Base-by-base conservation (phyloP, 2,329 filamentous ascomycete genomes). In the Catunica adiposa region DNA sequence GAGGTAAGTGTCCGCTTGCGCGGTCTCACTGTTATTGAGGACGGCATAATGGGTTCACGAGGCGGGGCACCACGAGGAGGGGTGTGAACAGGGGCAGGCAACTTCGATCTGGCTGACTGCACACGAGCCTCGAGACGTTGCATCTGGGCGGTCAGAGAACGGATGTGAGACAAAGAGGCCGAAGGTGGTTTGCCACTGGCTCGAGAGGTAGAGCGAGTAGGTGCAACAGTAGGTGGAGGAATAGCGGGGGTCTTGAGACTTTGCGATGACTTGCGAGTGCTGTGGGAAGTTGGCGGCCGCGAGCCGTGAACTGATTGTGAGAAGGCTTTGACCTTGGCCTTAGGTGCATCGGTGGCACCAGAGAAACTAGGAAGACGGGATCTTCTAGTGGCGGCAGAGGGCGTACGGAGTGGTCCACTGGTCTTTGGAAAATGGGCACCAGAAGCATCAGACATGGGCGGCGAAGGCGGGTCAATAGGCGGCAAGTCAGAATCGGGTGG, bases 61-160 rank as follows among this genome's bases (percentile, higher is more conserved):
- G 7, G 9, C 22, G 89, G 88, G 3, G 78, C 77, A 46, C 53
- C 53, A 51, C 83, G 81, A 17, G 89, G 88, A 3, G 89, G 89
- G 0, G 85, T 92, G 55, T 74, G 76, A 6, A 80, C 76, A 1
- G 89, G 87, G 1, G 84, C 87, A 1, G 92, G 92, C 20, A 98
- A 78, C 69, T 92, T 95, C 40, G 90, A 96, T 62, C 89, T 82
- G 17, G 84, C 92, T 23, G 84, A 88, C 59, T 97, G 89, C 8
- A 98, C 90, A 47, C 92, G 80, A 60, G 92, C 87, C 67, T 97
- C 92, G 59, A 98, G 82, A 62, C 88, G 86, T 69, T 96, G 88
- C 89, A 97, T 96, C 70, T 97, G 92, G 26, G 88, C 89, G 58
- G 94, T 95, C 61, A 98, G 81, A 29, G 84, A 85, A 61, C 90